Evolutionary conservation across 176 grass and related monocot genomes (phyloP).

Genomic region (Phoenix dactylifera): DNA sequence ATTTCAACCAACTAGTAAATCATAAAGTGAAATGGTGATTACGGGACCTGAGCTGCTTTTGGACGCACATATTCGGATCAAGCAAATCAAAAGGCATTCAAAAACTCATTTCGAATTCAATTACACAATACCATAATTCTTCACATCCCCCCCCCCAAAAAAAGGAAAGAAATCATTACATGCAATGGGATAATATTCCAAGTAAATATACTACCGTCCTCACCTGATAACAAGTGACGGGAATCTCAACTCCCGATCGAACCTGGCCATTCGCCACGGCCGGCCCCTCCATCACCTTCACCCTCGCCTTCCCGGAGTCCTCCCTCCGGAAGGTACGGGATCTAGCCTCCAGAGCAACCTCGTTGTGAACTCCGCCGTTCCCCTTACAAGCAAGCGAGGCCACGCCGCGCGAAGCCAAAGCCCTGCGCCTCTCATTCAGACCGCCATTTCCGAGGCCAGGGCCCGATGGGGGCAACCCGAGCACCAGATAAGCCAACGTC

Average conservation of each 20-base stretch:
- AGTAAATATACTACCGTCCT: not conserved
- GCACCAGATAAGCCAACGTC: conserved; percentile 4
- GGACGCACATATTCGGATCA: too few relatives aligned
- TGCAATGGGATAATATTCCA: too few relatives aligned
- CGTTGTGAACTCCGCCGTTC: not conserved
- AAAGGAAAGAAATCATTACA: too few relatives aligned
- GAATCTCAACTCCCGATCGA: conserved; percentile 55
- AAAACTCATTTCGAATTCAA: too few relatives aligned
- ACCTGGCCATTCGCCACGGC: conserved; percentile 24
- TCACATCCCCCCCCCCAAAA: too few relatives aligned
- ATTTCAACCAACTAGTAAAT: too few relatives aligned
- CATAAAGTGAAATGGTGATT: too few relatives aligned
- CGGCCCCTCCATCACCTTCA: conserved; percentile 31
- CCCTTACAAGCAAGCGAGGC: not conserved
- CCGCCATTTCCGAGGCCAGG: not conserved
- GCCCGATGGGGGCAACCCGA: not conserved
- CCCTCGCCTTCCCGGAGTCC: conserved; percentile 13
- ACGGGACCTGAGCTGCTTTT: too few relatives aligned
- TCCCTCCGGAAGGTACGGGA: conserved; percentile 16
- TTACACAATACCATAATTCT: too few relatives aligned
- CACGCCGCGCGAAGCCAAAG: not conserved
- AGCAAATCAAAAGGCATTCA: too few relatives aligned
- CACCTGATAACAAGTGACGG: conserved; percentile 95
- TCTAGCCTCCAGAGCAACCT: conserved; percentile 1
- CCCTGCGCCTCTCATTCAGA: not conserved